Conservation (phyloP, 306 rosid genomes). For the Prunus mira region DNA sequence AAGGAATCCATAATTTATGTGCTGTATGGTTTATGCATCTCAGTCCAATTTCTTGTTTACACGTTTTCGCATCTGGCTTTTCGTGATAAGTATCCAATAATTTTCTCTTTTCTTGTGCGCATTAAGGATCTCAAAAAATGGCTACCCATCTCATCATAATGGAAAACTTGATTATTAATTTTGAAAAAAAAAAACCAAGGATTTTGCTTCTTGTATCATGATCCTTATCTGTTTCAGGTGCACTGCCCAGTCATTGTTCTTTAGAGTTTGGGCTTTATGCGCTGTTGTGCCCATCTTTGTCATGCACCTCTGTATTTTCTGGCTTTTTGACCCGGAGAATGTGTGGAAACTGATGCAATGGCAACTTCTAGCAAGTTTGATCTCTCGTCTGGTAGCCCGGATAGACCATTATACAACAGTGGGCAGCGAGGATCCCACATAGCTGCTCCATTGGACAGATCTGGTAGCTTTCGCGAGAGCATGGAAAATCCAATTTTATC, state of each 20-base stretch:
- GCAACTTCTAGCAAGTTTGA: conserved; percentile 90
- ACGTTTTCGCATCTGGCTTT: neutral
- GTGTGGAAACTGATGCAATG: conserved; percentile 72
- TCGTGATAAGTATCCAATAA: neutral
- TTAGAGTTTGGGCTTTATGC: conserved; percentile 49
- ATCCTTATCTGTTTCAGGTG: conserved; percentile 52
- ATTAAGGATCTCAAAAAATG: neutral
- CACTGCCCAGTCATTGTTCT: conserved; percentile 26
- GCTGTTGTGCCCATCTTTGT: conserved; percentile 46
- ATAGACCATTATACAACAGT: conserved; percentile 69
- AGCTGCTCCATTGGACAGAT: conserved; percentile 76
- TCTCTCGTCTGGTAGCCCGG: conserved; percentile 85
- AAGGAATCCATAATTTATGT: neutral
- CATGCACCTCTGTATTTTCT: conserved; percentile 59
- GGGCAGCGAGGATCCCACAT: conserved; percentile 98
- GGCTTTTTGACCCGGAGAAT: conserved; percentile 48
- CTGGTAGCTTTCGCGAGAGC: conserved; percentile 86
- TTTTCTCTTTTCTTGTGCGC: neutral
- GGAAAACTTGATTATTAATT: neutral
- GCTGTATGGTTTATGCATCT: neutral
- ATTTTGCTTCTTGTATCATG: conserved; percentile 11
- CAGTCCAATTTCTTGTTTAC: neutral
- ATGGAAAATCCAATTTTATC: conserved; percentile 77
- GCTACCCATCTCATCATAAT: neutral
- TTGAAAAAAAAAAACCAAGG: neutral